Conservation (phyloP, 495 filamentous ascomycete species). For the Neurospora pannonica region DNA sequence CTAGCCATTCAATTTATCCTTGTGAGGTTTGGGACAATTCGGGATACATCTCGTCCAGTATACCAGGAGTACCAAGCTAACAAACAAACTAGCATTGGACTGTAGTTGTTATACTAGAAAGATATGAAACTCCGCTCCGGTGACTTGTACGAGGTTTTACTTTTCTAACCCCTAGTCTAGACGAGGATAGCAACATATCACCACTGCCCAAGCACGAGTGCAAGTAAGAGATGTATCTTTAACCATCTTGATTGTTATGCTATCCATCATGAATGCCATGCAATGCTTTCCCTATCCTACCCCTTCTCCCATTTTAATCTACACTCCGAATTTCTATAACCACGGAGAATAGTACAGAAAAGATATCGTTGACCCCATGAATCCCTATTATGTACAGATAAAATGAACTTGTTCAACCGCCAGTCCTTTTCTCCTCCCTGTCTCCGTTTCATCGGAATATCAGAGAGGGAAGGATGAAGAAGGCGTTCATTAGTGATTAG, state of each 20-base stretch:
- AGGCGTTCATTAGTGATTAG: too few species aligned
- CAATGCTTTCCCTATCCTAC: not conserved
- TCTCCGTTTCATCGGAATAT: too few species aligned
- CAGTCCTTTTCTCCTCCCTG: not conserved
- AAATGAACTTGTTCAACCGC: not conserved
- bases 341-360: not conserved
- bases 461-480: too few species aligned
- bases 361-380: not conserved
- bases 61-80: too few species aligned
- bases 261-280: not conserved
- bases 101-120: too few species aligned
- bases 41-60: too few species aligned
- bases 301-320: not conserved
- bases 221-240: not conserved
- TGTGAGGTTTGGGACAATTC: too few species aligned
- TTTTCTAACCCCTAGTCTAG: too few species aligned
- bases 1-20: too few species aligned
- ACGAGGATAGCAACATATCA: not conserved
- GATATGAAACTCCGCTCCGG: too few species aligned
- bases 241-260: not conserved
- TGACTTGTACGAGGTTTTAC: too few species aligned
- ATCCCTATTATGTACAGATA: not conserved
- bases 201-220: not conserved
- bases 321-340: not conserved
- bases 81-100: too few species aligned